A percentile compares a stretch with the other conserved stretches of the same genome.
Evolutionary conservation across 305 asterid genomes (phyloP).

Genomic region (Galium porrigens): DNA sequence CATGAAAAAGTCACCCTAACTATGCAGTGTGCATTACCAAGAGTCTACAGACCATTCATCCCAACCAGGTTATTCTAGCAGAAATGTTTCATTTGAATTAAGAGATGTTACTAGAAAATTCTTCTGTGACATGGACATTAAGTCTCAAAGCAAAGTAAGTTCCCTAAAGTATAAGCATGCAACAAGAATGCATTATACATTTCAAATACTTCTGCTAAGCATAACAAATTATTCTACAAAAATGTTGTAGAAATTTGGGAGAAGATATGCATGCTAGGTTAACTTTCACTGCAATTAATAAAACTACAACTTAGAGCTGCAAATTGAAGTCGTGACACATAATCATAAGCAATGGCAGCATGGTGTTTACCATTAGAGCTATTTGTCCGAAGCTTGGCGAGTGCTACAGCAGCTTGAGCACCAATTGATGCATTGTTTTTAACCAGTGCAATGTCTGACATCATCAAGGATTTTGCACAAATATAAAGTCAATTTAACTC

Average conservation of each 20-base stretch:
- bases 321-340: background rate
- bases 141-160: background rate
- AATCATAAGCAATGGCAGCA: background rate
- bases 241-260: background rate
- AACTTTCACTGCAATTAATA: background rate
- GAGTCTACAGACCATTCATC: background rate
- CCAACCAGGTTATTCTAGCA: background rate
- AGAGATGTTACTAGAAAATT: background rate
- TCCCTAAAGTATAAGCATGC: background rate
- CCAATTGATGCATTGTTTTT: constrained; percentile 73
- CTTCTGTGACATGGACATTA: background rate
- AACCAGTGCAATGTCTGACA: constrained; percentile 63
- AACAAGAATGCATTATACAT: background rate
- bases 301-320: background rate
- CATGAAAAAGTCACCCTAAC: background rate
- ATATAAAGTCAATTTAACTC: background rate
- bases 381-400: constrained; percentile 32
- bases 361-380: constrained; percentile 11
- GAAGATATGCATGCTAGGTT: background rate
- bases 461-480: constrained; percentile 33
- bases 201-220: background rate
- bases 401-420: constrained; percentile 70
- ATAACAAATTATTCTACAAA: background rate
- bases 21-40: background rate
- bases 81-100: background rate